Evolutionary conservation across 2,329 filamentous ascomycete species (phyloP).

Genomic region (Nannizzia gypsea): DNA sequence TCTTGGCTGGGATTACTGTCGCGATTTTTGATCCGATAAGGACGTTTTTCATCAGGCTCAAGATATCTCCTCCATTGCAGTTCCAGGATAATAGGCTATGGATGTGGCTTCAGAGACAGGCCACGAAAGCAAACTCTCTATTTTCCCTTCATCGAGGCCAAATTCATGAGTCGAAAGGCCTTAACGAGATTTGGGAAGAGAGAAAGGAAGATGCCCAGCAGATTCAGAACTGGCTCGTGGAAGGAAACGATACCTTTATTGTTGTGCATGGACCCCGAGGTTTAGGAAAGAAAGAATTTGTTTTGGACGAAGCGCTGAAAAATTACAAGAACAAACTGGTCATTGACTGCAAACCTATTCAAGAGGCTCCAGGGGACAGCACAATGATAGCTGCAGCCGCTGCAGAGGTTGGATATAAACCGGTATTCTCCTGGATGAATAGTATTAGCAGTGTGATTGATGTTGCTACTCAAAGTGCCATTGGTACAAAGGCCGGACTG

Average conservation of each 20-base stretch:
- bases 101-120: constrained; percentile 66
- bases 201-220: constrained; percentile 70
- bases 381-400: constrained; percentile 75
- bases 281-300: constrained; percentile 78
- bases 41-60: constrained; percentile 80
- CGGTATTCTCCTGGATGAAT: constrained; percentile 94
- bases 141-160: constrained; percentile 30
- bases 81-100: constrained; percentile 62
- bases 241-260: constrained; percentile 83
- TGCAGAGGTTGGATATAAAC: constrained; percentile 72
- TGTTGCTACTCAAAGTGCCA: constrained; percentile 83
- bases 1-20: constrained; percentile 72
- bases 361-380: constrained; percentile 79
- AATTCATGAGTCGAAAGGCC: constrained; percentile 52
- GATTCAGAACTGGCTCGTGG: constrained; percentile 73
- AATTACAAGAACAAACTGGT: constrained; percentile 65
- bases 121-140: constrained; percentile 33
- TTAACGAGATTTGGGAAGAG: constrained; percentile 79
- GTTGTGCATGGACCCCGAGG: constrained; percentile 86
- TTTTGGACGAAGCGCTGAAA: constrained; percentile 71
- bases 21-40: constrained; percentile 88
- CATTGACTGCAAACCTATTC: constrained; percentile 85
- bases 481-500: constrained; percentile 87
- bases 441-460: constrained; percentile 86
- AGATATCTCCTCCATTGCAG: constrained; percentile 67